Conservation (phyloP, 2,329 filamentous ascomycete species). For the Claviceps pusilla region DNA sequence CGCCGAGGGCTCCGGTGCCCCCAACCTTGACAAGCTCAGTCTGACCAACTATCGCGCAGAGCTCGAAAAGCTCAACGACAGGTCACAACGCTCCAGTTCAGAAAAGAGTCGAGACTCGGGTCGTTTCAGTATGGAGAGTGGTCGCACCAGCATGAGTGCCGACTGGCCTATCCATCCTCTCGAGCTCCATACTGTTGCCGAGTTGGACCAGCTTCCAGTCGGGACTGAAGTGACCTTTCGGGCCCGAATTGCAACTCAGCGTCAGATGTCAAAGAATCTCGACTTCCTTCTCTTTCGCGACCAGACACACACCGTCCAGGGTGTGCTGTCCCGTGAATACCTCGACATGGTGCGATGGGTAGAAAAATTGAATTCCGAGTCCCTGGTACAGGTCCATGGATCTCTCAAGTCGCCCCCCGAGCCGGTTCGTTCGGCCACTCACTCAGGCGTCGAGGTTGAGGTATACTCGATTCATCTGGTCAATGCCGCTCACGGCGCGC, state of each 20-base stretch:
- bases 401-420: constrained; percentile 59
- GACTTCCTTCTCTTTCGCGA: constrained; percentile 80
- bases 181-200: constrained; percentile 23
- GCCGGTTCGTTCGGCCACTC: constrained; percentile 57
- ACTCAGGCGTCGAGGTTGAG: constrained; percentile 62
- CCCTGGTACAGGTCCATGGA: constrained; percentile 62
- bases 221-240: constrained; percentile 27
- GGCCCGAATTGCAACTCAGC: constrained; percentile 42
- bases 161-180: constrained; percentile 25
- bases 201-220: constrained; percentile 22
- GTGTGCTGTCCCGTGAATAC: constrained; percentile 45
- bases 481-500: constrained; percentile 32
- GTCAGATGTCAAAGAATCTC: constrained; percentile 66
- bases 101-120: constrained; percentile 14
- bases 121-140: constrained; percentile 17
- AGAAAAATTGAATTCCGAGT: constrained; percentile 65
- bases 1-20: constrained; percentile 14
- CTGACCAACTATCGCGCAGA: constrained; percentile 11
- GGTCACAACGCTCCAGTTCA: constrained; percentile 12
- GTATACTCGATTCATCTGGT: constrained; percentile 42
- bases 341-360: constrained; percentile 76
- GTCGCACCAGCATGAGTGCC: constrained; percentile 21
- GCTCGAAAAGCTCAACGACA: constrained; percentile 8
- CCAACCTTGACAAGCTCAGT: constrained; percentile 14
- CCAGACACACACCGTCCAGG: constrained; percentile 70